A percentile compares a stretch with the other conserved stretches of the same genome.
Evolutionary conservation across 345 rosid species (phyloP).

Genomic region (Corchorus capsularis): DNA sequence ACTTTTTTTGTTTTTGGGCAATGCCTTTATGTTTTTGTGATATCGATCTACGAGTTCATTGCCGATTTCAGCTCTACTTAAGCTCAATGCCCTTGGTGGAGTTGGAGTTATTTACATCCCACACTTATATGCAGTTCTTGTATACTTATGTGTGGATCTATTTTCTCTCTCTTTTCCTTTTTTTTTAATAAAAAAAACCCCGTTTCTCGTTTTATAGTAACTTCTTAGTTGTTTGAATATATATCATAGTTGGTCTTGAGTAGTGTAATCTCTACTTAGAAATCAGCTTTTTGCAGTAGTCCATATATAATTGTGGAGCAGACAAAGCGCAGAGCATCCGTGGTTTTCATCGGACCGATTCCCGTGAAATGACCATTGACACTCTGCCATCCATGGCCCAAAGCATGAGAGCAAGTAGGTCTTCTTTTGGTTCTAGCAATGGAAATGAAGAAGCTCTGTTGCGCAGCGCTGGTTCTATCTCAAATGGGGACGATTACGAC

Average conservation of each 20-base stretch:
- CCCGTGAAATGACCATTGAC: slow-evolving; percentile 36
- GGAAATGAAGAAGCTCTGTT: slow-evolving; percentile 46
- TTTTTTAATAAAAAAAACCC: too few relatives aligned
- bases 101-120: not conserved
- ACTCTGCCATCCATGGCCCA: slow-evolving; percentile 44
- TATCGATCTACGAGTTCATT: not conserved
- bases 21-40: not conserved
- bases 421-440: slow-evolving; percentile 55
- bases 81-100: not conserved
- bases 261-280: slow-evolving; percentile 1
- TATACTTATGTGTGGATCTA: not conserved
- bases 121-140: slow-evolving; percentile 1
- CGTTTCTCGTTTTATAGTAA: not conserved
- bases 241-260: not conserved
- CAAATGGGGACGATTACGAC: slow-evolving; percentile 72
- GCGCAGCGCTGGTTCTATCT: slow-evolving; percentile 40
- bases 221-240: not conserved
- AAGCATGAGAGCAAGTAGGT: slow-evolving; percentile 48
- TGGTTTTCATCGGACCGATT: not conserved
- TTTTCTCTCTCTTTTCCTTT: too few relatives aligned
- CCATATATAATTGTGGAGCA: slow-evolving; percentile 4
- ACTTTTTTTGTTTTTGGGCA: not conserved
- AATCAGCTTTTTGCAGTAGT: not conserved
- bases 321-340: not conserved
- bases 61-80: not conserved